Evolutionary conservation across 2,329 filamentous ascomycete genomes (phyloP).

Genomic region (Epichloe hybrida): DNA sequence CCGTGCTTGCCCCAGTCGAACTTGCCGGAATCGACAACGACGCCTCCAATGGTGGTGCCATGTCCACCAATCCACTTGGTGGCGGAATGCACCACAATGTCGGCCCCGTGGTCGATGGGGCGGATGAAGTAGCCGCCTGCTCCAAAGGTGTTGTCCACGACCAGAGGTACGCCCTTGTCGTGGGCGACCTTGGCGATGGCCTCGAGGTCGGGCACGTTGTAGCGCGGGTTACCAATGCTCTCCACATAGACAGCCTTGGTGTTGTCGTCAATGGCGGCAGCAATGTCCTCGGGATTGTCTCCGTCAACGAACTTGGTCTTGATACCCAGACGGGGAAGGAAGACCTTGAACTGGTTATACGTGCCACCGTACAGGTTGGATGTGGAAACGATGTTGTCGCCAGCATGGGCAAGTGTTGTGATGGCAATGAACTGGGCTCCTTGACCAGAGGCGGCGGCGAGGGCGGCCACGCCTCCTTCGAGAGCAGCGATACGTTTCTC

Average conservation of each 20-base stretch:
- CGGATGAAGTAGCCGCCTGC: conserved; percentile 75
- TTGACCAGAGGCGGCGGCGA: conserved; percentile 77
- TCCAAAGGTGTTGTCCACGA: conserved; percentile 89
- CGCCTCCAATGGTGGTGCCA: conserved; percentile 66
- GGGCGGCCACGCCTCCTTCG: conserved; percentile 78
- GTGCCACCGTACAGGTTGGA: conserved; percentile 88
- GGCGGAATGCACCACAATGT: conserved; percentile 87
- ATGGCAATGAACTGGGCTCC: conserved; percentile 82
- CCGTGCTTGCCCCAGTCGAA: too few species aligned
- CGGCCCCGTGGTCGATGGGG: conserved; percentile 74
- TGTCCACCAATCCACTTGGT: conserved; percentile 98
- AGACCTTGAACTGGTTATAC: conserved; percentile 94
- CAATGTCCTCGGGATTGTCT: conserved; percentile 67
- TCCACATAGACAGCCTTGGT: conserved; percentile 90
- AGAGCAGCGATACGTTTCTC: conserved; percentile 94
- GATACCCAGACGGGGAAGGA: conserved; percentile 77
- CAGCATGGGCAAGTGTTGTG: conserved; percentile 66
- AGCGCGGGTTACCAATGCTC: conserved; percentile 85
- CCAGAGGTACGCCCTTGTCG: conserved; percentile 49
- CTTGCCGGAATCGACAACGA: too few species aligned
- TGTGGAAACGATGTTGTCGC: conserved; percentile 88
- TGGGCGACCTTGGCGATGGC: conserved; percentile 71
- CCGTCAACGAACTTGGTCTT: conserved; percentile 76
- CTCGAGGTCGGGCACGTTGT: conserved; percentile 86
- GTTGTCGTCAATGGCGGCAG: conserved; percentile 73